phyloP scores from a whole-genome alignment of 1,139 yeast species.

The Hyphopichia wangnamkhiaoensis region DNA sequence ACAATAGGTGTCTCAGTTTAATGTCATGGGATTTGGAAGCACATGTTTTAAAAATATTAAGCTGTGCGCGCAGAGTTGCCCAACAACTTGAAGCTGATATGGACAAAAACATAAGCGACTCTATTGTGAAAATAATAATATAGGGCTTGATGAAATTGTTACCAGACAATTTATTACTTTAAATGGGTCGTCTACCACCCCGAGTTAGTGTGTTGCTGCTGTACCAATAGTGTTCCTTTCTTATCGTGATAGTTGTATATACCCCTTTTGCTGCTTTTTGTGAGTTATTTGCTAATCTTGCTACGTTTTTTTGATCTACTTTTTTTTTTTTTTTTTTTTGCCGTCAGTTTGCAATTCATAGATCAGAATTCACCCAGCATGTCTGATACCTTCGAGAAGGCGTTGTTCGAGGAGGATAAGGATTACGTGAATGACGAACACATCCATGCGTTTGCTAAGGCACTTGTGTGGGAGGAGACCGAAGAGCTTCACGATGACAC shows the following conservation, averaged over 20 bases:
- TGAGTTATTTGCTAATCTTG: neutral
- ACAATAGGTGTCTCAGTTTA: too few species aligned
- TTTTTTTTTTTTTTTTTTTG: neutral
- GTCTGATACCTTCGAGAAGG: neutral
- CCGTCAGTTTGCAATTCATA: neutral
- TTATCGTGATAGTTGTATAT: too few species aligned
- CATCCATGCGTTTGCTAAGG: conserved; percentile 43
- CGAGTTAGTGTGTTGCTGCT: too few species aligned
- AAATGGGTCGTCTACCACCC: too few species aligned
- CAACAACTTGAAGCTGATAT: neutral
- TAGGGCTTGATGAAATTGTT: too few species aligned
- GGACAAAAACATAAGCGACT: neutral
- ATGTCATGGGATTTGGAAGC: too few species aligned
- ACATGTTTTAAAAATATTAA: too few species aligned
- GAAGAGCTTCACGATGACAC: conserved; percentile 18
- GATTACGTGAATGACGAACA: conserved; percentile 40
- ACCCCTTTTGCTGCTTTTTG: neutral
- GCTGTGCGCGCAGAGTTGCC: neutral
- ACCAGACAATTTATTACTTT: too few species aligned
- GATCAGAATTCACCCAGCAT: neutral
- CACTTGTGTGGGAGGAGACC: conserved; percentile 40
- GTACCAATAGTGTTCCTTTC: too few species aligned
- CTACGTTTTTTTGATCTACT: neutral
- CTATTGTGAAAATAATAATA: too few species aligned
- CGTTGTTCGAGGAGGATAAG: conserved; percentile 29